Base-by-base conservation (phyloP, 768 basidiomycete species). In the Boletus tomentosulus region DNA sequence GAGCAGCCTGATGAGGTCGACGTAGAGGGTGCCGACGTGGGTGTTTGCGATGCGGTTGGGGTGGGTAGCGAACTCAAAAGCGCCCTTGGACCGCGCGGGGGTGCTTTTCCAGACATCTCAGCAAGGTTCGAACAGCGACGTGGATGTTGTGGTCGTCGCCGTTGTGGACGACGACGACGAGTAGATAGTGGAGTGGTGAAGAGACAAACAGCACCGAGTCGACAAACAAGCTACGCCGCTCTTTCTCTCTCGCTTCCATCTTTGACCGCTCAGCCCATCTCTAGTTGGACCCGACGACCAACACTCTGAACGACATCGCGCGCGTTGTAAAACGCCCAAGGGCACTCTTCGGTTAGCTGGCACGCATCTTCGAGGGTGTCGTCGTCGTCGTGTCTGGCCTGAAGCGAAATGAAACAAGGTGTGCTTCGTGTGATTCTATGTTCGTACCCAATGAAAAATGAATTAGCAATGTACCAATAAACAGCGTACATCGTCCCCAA, bases 41-140 rank as follows among this genome's bases (percentile, higher is more conserved):
- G 64, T 27, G 73, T 62, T 41, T 62, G 66, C 19, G 57, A 65
- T 56, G 57, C 57, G 54, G 61, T 57, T 16, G 71, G 47, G 12
- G 73, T 66, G 48, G 73, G 73, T 11, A 74, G 60, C 37, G 77
- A 71, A 54, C 79, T 80, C 57, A 82, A 63, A 55, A 90, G 75
- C 43, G 87, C 87, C 56, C 87, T 74, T 44, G 87, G 87, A 52
- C 87, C 87, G 60, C 76, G 79, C 59, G 87, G 87, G 62, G 87
- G 87, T 48, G 81, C 83, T 74, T 85, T 88, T 66, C 87, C 86
- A 71, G 87, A 87, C 87, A 89, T 87, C 55, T 57, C 47, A 65
- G 51, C 16, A 24, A 11, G 12, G 37, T 22, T 16, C 38, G 42
- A 25, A 47, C 30, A 50, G 8, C 42, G 22, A 47, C 12, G 34